Base-by-base conservation (phyloP, 2,329 filamentous ascomycete genomes). In the Diaporthe vexans region DNA sequence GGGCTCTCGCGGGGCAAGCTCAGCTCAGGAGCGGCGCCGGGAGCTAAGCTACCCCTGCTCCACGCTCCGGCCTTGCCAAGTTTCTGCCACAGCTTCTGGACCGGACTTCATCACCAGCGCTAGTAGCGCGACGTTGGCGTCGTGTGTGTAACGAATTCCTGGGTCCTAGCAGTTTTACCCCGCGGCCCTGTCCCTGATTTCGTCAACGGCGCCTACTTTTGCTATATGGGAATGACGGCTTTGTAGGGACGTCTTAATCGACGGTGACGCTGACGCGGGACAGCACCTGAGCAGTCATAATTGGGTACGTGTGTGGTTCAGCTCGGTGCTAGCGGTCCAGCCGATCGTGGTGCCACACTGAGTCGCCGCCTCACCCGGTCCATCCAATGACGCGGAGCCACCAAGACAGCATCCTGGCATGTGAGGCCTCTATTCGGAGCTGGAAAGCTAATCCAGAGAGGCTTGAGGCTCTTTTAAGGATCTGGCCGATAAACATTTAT, bases 21-120 rank as follows among this genome's bases (percentile, higher is more conserved):
- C n/a, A 52, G 26, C 43, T 43, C 29, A 43, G 43, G n/a, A 29
- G 40, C 51, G 35, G 40, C n/a, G 19, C 26, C 26, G 40, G 15
- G 26, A 71, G 68, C 61, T 67, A 67, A 67, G 61, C 68, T 71
- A 71, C 68, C 68, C 68, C 68, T 71, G 68, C 54, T 58, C 26
- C 11, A 54, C 52, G 43, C 69, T 61, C 24, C n/a, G 57, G 63
- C 37, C 57, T 19, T 61, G 63, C 72, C 72, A 70, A 61, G 56
- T 61, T 70, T 59, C 26, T 57, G 46, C 46, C 61, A 52, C 63
- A 52, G 63, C 63, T 52, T 52, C 46, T 37, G 61, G 61, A 51
- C 19, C 61, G 43, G 61, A 29, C 46, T 67, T 29, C 61, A n/a
- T 67, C 63, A 67, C 63, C 63, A 67, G 63, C 63, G 63, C 63